Evolutionary conservation across 2,329 filamentous ascomycete species (phyloP).

Genomic region (Talaromyces sp.): DNA sequence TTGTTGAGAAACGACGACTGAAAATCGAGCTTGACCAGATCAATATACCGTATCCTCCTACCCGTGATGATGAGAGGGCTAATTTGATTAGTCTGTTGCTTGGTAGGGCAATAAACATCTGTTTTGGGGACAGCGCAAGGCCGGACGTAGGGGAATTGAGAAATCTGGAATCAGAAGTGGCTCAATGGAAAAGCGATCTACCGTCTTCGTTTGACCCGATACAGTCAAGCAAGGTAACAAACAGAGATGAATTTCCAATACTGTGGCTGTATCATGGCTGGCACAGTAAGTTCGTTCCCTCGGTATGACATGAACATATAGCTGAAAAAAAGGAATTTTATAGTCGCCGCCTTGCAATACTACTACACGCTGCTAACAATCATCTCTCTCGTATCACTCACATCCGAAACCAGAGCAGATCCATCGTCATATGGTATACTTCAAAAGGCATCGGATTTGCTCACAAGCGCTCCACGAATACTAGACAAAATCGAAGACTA

Average conservation of each 20-base stretch:
- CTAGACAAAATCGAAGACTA: conserved; percentile 24
- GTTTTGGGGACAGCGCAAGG: conserved; percentile 19
- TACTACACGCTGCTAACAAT: conserved; percentile 34
- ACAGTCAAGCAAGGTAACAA: conserved; percentile 4
- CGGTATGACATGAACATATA: neutral
- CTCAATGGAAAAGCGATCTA: conserved; percentile 26
- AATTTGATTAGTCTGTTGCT: conserved; percentile 41
- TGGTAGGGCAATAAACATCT: conserved; percentile 39
- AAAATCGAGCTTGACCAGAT: conserved; percentile 35
- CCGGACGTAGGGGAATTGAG: conserved; percentile 10
- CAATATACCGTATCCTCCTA: conserved; percentile 10
- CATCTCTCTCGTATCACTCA: conserved; percentile 18
- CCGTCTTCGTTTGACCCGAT: conserved; percentile 29
- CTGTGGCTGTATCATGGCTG: conserved; percentile 39
- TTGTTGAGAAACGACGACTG: conserved; percentile 38
- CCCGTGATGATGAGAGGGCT: conserved; percentile 28
- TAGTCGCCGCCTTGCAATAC: conserved; percentile 43
- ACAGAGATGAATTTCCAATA: conserved; percentile 26
- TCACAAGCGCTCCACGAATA: conserved; percentile 7
- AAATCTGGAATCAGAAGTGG: conserved; percentile 16
- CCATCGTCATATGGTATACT: neutral
- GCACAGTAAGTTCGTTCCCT: conserved; percentile 31
- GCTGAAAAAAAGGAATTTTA: neutral
- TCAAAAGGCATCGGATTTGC: conserved; percentile 13
- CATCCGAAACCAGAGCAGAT: neutral